These are phyloP conservation scores for Albizia julibrissin DNA, from an alignment of 306 rosid genomes.

Conservation along the genomic window DNA sequence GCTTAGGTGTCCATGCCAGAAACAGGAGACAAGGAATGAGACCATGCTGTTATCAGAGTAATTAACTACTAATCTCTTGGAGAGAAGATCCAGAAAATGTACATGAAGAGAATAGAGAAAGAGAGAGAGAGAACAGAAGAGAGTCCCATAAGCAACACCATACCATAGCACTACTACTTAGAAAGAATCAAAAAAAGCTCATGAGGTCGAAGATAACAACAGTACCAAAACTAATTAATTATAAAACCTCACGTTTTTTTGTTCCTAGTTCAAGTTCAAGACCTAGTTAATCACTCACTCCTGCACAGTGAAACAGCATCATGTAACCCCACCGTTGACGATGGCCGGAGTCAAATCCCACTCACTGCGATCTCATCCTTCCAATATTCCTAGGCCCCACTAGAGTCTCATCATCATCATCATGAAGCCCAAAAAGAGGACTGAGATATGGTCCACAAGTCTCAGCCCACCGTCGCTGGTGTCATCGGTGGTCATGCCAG, in stretches of 20 bases:
- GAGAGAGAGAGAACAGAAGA: neutral
- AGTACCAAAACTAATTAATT: neutral
- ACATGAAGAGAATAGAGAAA: slow-evolving; percentile 2
- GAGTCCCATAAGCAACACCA: slow-evolving; percentile 35
- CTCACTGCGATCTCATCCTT: neutral
- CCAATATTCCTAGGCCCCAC: slow-evolving; percentile 59
- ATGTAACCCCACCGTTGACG: neutral
- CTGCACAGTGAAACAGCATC: slow-evolving; percentile 43
- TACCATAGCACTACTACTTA: slow-evolving; percentile 32
- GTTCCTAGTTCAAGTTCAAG: slow-evolving; percentile 51
- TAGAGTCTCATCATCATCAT: slow-evolving; percentile 50
- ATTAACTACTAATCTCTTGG: slow-evolving; percentile 26
- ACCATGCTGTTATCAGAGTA: neutral
- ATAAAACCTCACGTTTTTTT: slow-evolving; percentile 14
- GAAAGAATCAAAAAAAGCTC: slow-evolving; percentile 50
- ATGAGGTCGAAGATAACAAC: slow-evolving; percentile 17
- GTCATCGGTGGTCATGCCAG: slow-evolving; percentile 67
- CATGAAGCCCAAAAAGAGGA: slow-evolving; percentile 49
- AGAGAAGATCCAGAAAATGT: slow-evolving; percentile 40
- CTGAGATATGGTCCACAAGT: slow-evolving; percentile 26
- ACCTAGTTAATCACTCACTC: slow-evolving; percentile 37
- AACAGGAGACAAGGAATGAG: neutral
- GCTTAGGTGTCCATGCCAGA: neutral
- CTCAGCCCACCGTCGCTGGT: slow-evolving; percentile 59
- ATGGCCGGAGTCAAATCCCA: slow-evolving; percentile 17